These are phyloP conservation scores for Ramularia endophylla DNA, from an alignment of 2,329 filamentous ascomycete genomes.

Conservation along the genomic window DNA sequence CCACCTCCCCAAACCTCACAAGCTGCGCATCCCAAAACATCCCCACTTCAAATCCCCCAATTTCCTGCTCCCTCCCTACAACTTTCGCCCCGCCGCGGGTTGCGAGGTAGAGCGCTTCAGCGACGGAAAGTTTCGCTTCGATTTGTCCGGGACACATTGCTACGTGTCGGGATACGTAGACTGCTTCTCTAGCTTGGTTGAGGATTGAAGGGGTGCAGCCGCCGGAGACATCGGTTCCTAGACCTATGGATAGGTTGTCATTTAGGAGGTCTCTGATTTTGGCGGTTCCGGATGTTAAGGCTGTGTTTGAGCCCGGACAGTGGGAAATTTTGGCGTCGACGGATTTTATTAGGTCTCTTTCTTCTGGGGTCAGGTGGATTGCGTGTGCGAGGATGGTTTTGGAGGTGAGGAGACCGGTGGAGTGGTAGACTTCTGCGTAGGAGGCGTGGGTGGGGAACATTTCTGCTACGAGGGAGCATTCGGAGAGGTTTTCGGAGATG, in stretches of 20 bases:
- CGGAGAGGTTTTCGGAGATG: slow-evolving; percentile 73
- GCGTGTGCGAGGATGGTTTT: slow-evolving; percentile 82
- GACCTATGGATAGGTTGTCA: slow-evolving; percentile 68
- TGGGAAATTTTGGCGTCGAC: slow-evolving; percentile 67
- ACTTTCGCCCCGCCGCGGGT: slow-evolving; percentile 83
- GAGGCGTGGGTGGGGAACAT: slow-evolving; percentile 59
- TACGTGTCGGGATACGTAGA: slow-evolving; percentile 68
- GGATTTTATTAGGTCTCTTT: slow-evolving; percentile 58
- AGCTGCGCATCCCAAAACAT: slow-evolving; percentile 91
- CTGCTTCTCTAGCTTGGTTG: slow-evolving; percentile 75
- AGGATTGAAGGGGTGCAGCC: slow-evolving; percentile 79
- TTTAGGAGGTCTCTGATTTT: slow-evolving; percentile 69
- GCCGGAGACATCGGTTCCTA: slow-evolving; percentile 88
- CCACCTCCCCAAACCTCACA: slow-evolving; percentile 53
- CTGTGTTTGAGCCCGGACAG: slow-evolving; percentile 81
- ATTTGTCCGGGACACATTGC: slow-evolving; percentile 46
- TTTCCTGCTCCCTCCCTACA: slow-evolving; percentile 62
- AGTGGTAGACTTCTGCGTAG: slow-evolving; percentile 78
- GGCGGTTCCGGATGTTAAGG: slow-evolving; percentile 72
- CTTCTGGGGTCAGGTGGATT: slow-evolving; percentile 64
- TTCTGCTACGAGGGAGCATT: slow-evolving; percentile 63
- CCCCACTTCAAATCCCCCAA: slow-evolving; percentile 79
- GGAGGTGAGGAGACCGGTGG: slow-evolving; percentile 59
- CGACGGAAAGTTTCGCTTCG: slow-evolving; percentile 65
- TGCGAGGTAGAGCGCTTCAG: slow-evolving; percentile 79